Evolutionary conservation across 768 basidiomycete genomes (phyloP), one percentile per base, ranked within the genome.

Genomic region (Leccinum subgranulosum): DNA sequence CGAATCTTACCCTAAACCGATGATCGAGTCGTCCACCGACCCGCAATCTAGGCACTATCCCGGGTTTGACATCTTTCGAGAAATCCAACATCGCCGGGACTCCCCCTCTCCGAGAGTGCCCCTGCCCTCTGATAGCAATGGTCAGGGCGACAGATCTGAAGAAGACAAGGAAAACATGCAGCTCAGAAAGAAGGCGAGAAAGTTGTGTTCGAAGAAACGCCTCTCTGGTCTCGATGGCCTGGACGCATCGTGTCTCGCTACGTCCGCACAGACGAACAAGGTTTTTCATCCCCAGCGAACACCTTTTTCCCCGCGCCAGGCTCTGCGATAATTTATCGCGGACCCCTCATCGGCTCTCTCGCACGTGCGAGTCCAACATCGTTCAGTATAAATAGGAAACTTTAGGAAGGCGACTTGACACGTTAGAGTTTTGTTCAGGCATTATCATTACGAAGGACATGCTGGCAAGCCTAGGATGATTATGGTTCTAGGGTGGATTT

Each of bases 41-140:
- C 79, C 79, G 1, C 76, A 79, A 47, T 86, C 85, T 15, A 75
- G 79, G 39, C 87, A 88, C 62, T 87, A 86, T 67, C 87, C 87
- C 12, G 86, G 87, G 15, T 88, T 88, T 62, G 69, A 74, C 39
- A 79, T 87, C 46, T 79, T 80, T 64, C 79, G 73, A 64, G 86
- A 88, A 47, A 53, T 48, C 11, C 64, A 68, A 57, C 66, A 62
- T 47, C 50, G 51, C 46, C 56, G 58, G 23, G 58, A 17, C 39
- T 52, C 61, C 19, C 53, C 52, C 2, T 15, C 43, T 41, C 28
- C 39, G 25, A 36, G 57, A 34, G 50, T 27, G 14, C 48, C 53
- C 3, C 29, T 52, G 25, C 48, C 60, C 34, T 52, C 56, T n/a
- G 56, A 47, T 29, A 28, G 41, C 29, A 50, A 41, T 23, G 23